Percentiles rank a stretch among this genome's conserved stretches.
Evolutionary conservation across 176 grass and related monocot species (phyloP).

Genomic region (Miscanthus lutarioriparius): DNA sequence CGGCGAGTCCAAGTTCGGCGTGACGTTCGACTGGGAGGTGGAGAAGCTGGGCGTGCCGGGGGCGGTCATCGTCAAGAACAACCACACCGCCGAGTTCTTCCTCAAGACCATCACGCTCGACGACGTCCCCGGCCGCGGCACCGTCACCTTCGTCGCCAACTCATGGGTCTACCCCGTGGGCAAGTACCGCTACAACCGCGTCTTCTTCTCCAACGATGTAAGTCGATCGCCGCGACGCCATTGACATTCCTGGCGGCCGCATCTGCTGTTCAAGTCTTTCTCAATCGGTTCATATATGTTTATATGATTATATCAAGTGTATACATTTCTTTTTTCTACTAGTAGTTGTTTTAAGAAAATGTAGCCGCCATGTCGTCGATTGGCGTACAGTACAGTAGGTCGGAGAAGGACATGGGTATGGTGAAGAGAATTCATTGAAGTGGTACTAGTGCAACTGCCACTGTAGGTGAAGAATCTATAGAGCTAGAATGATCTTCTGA

Average conservation of each 20-base stretch:
- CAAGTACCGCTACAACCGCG: constrained; percentile 51
- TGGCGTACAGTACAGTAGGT: background rate
- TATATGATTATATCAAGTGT: background rate
- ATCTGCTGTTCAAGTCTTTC: background rate
- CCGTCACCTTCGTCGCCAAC: constrained; percentile 65
- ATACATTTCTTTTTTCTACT: background rate
- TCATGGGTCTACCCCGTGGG: constrained; percentile 58
- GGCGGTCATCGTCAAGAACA: constrained; percentile 67
- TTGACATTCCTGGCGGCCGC: background rate
- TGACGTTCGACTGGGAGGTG: constrained; percentile 71
- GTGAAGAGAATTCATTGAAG: background rate
- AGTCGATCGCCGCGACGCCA: background rate
- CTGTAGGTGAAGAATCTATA: background rate
- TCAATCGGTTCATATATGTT: background rate
- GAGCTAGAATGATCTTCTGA: background rate
- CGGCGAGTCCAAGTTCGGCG: constrained; percentile 55
- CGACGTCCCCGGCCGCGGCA: constrained; percentile 48
- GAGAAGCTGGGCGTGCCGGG: constrained; percentile 54
- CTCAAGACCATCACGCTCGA: constrained; percentile 78
- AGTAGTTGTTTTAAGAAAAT: background rate
- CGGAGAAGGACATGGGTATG: background rate
- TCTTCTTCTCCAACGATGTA: constrained; percentile 81
- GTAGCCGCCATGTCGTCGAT: background rate
- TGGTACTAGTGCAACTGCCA: background rate
- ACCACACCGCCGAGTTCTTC: constrained; percentile 60